Conservation (phyloP, 805 yeast genomes). For the Jamesozyma spencerorum region DNA sequence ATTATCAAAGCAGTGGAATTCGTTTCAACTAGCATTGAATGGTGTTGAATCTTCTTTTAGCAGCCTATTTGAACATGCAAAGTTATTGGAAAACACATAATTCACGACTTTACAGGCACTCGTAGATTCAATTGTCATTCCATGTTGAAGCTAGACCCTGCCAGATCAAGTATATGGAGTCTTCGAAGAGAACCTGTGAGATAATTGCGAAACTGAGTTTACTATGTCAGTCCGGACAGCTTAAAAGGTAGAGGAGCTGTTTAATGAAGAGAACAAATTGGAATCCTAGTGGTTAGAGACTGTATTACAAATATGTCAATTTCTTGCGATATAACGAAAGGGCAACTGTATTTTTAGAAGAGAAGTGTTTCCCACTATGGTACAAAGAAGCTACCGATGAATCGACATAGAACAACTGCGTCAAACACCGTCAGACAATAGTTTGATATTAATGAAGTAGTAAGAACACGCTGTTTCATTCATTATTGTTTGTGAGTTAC, state of each 20-base stretch:
- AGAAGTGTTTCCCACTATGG: slow-evolving; percentile 44
- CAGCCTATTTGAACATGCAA: slow-evolving; percentile 52
- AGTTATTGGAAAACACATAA: slow-evolving; percentile 38
- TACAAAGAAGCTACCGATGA: no score
- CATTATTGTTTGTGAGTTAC: no score
- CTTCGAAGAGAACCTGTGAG: slow-evolving; percentile 34
- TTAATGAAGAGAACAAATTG: slow-evolving; percentile 31
- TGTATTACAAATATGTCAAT: slow-evolving; percentile 55
- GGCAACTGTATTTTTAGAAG: slow-evolving; percentile 36
- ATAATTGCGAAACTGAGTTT: slow-evolving; percentile 56
- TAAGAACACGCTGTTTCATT: no score
- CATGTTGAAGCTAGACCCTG: slow-evolving; percentile 38
- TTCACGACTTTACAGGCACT: slow-evolving; percentile 31
- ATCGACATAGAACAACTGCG: no score
- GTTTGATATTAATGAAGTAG: no score
- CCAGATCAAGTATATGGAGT: slow-evolving; percentile 40
- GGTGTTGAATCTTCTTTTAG: slow-evolving; percentile 30
- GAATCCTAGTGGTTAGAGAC: slow-evolving; percentile 29
- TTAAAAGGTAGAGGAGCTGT: slow-evolving; percentile 29
- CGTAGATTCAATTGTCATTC: slow-evolving; percentile 40
- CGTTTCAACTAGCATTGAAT: slow-evolving; percentile 51
- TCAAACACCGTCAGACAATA: no score
- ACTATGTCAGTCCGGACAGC: slow-evolving; percentile 37
- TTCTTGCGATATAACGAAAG: slow-evolving; percentile 36
- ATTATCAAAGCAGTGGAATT: slow-evolving; percentile 58